Conservation (phyloP, 345 rosid genomes). For the Syzygium aromaticum region DNA sequence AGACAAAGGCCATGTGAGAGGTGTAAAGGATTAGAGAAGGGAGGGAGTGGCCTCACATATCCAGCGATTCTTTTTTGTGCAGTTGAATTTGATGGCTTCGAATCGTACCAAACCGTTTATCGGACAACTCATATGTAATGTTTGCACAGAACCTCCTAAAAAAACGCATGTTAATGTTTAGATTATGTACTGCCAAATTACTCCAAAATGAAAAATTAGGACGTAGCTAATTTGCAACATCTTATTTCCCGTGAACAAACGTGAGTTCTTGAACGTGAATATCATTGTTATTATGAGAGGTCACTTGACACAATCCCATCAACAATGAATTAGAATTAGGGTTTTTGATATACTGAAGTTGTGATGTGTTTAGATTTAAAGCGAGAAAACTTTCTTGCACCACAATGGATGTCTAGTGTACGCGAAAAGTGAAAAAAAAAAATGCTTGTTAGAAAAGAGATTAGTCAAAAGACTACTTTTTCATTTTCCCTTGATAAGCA, state of each 20-base stretch:
- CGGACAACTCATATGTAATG: no score
- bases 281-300: neutral
- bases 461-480: neutral
- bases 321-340: neutral
- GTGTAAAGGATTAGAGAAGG: neutral
- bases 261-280: neutral
- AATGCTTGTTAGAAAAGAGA: neutral
- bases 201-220: neutral
- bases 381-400: neutral
- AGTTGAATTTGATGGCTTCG: neutral
- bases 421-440: neutral
- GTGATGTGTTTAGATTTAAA: neutral
- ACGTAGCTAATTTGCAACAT: neutral
- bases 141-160: no score
- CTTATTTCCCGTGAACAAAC: neutral
- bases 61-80: neutral
- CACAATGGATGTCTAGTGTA: neutral
- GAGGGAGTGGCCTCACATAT: neutral
- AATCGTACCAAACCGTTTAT: no score
- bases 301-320: fast-evolving
- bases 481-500: neutral
- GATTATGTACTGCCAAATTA: neutral
- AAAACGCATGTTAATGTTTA: neutral
- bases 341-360: neutral
- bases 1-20: neutral